phyloP scores from a whole-genome alignment of 257 asterid genomes.

The Fraxinus americana region DNA sequence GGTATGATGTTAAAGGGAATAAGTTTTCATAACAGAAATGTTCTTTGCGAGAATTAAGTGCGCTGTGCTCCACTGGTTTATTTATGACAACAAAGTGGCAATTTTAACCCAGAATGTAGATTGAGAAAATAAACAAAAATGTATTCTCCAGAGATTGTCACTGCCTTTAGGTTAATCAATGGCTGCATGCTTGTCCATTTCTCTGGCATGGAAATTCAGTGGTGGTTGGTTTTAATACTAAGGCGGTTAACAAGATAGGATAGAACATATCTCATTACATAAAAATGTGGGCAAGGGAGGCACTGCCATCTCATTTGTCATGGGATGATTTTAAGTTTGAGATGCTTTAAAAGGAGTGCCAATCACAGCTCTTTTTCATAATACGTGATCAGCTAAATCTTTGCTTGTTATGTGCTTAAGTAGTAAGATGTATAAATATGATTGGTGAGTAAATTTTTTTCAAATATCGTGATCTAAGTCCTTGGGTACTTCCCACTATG shows the following conservation, averaged over 20 bases:
- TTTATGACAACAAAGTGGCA: background rate
- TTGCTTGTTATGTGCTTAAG: background rate
- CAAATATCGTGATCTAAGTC: background rate
- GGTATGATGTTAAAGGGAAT: background rate
- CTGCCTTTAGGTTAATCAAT: background rate
- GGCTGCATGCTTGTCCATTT: background rate
- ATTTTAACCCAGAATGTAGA: background rate
- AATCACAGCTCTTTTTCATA: background rate
- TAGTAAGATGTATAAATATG: background rate
- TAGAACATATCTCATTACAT: background rate
- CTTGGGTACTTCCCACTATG: background rate
- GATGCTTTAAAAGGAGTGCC: background rate
- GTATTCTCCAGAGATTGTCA: background rate
- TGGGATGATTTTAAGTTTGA: background rate
- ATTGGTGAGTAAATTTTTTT: background rate
- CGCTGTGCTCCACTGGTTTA: background rate
- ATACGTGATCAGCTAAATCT: background rate
- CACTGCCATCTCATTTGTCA: background rate
- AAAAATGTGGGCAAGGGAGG: background rate
- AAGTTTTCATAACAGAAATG: background rate
- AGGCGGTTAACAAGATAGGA: background rate
- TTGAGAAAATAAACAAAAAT: background rate
- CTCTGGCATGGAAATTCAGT: background rate
- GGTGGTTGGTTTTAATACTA: background rate
- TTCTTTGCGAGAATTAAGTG: background rate